Percentiles rank a stretch among this genome's conserved stretches.
These are phyloP conservation scores for Rhododendron ovatum DNA, from an alignment of 148 eudicot genomes.

Conservation along the genomic window DNA sequence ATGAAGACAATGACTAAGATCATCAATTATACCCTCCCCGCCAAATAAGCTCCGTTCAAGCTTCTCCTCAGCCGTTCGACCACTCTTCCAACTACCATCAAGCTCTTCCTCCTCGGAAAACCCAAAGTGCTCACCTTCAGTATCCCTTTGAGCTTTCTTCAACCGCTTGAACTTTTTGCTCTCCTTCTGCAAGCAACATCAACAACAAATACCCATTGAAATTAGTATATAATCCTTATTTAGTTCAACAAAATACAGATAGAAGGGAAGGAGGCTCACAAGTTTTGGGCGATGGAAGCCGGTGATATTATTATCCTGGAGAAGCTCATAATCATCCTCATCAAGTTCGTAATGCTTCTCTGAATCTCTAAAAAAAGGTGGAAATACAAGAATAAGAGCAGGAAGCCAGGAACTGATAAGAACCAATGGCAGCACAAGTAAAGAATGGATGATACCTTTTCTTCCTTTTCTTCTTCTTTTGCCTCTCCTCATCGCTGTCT, in stretches of 20 bases:
- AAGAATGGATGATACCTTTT: conserved; percentile 41
- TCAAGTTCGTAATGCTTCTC: conserved; percentile 65
- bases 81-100: conserved; percentile 48
- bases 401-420: neutral
- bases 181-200: conserved; percentile 35
- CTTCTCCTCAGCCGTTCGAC: conserved; percentile 63
- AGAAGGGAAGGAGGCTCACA: conserved; percentile 21
- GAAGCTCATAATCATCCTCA: conserved; percentile 87
- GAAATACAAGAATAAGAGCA: neutral
- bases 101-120: conserved; percentile 69
- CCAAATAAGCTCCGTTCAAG: conserved; percentile 65
- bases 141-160: conserved; percentile 73
- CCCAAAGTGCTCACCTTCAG: conserved; percentile 54
- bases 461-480: conserved; percentile 75
- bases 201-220: neutral
- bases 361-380: conserved; percentile 46
- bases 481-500: conserved; percentile 64
- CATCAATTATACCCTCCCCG: conserved; percentile 51
- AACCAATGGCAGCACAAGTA: neutral
- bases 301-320: conserved; percentile 60
- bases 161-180: conserved; percentile 79
- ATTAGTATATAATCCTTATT: neutral
- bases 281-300: conserved; percentile 55
- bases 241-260: neutral
- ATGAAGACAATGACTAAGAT: neutral